Base-by-base conservation (phyloP, 345 rosid genomes). In the Erucastrum elatum region DNA sequence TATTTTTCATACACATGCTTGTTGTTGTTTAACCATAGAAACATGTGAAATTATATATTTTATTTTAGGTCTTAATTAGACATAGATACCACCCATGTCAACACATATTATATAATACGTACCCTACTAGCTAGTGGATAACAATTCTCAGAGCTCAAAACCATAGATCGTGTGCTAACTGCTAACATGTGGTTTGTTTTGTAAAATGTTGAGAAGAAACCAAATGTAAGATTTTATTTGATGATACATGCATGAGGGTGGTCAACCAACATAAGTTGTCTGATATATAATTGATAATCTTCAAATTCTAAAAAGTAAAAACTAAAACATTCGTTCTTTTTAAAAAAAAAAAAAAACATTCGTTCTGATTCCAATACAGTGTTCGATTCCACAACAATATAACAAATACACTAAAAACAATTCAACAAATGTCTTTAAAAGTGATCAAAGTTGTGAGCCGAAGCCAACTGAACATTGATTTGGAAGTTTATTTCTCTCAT, bases 21-120 rank as follows among this genome's bases (percentile, higher is more conserved):
- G n/a, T 3, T 53, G 16, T 33, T 74, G 12, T 25, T 53, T 74
- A 37, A 37, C 13, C 9, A 7, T 64, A 16, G 68, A 63, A 15
- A 62, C 6, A 29, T 63, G 6, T 49, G 55, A n/a, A 21, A 21
- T 21, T 21, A 21, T 49, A 12, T 1, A 10, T 35, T 29, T 6
- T 35, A 7, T 35, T 35, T 35, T 8, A 1, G 2, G 27, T 56
- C 21, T 27, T 29, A 62, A 8, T 5, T 26, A 65, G 11, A 65
- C 27, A 74, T 55, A 4, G 25, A 26, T 51, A 51, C 65, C n/a
- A 66, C 39, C 27, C 71, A 26, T 75, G 71, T 65, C 55, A 59
- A 58, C 13, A 58, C 62, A 56, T 56, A 21, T 56, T 56, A 17
- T 56, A 17, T 2, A 12, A 44, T 11, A 10, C 12, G 49, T 15